A percentile compares a stretch with the other conserved stretches of the same genome.
These are phyloP conservation scores for Bruguiera parviflora DNA, from an alignment of 345 rosid genomes.

Conservation along the genomic window DNA sequence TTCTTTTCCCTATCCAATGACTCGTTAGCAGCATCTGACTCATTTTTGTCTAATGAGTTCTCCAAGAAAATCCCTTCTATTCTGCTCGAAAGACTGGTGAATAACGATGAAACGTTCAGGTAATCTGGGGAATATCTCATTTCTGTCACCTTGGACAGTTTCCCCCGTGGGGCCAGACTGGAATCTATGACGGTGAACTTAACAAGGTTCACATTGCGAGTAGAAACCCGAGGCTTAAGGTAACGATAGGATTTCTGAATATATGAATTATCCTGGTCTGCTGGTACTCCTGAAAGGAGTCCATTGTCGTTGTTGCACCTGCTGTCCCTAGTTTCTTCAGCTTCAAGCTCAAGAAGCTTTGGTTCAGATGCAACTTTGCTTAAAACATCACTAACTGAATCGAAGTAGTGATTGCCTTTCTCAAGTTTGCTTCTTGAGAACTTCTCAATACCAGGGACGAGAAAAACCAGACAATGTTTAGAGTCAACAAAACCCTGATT, in stretches of 20 bases:
- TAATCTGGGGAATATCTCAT: conserved; percentile 39
- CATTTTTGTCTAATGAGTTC: conserved; percentile 18
- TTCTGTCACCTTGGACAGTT: conserved; percentile 45
- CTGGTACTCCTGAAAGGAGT: conserved; percentile 27
- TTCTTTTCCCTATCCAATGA: conserved; percentile 31
- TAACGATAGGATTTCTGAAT: conserved; percentile 33
- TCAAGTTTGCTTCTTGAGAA: conserved; percentile 64
- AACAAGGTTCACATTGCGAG: conserved; percentile 28
- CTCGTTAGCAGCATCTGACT: conserved; percentile 23
- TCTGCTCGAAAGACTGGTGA: conserved; percentile 23
- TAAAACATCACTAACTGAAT: conserved; percentile 65
- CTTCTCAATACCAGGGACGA: conserved; percentile 60
- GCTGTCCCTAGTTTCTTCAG: conserved; percentile 35
- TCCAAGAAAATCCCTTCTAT: conserved; percentile 21
- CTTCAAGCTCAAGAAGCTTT: conserved; percentile 53
- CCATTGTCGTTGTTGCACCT: conserved; percentile 29
- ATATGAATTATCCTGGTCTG: conserved; percentile 46
- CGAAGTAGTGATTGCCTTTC: conserved; percentile 67
- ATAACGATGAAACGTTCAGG: conserved; percentile 26
- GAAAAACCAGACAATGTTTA: conserved; percentile 53
- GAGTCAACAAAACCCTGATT: conserved; percentile 39
- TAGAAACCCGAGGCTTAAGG: conserved; percentile 61
- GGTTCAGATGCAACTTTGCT: conserved; percentile 67
- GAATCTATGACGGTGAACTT: conserved; percentile 63
- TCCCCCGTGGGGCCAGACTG: conserved; percentile 43